phyloP scores from a whole-genome alignment of 768 basidiomycete genomes.

The Calocera cornea region DNA sequence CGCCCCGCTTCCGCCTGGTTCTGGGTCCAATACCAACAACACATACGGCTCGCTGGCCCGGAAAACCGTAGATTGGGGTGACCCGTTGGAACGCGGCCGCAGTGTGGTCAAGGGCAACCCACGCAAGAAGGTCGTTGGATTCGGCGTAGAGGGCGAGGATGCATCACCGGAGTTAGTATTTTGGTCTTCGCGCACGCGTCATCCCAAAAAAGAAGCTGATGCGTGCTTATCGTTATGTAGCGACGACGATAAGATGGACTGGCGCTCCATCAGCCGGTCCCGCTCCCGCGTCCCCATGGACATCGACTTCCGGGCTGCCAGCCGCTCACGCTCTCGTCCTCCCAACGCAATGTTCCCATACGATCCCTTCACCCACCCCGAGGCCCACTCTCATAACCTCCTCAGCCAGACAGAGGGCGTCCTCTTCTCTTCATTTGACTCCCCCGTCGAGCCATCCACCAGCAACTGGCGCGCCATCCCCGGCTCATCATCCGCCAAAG shows the following conservation, averaged over 20 bases:
- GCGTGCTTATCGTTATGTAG: conserved; percentile 13
- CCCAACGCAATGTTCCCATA: conserved; percentile 45
- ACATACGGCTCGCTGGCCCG: not conserved
- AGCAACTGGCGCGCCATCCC: not conserved
- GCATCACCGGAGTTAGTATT: conserved; percentile 54
- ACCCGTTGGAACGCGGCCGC: conserved; percentile 43
- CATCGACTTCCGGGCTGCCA: conserved; percentile 37
- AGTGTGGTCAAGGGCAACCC: conserved; percentile 54
- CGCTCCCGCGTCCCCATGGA: conserved; percentile 21
- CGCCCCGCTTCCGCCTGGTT: not conserved
- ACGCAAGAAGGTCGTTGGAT: conserved; percentile 13
- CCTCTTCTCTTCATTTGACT: conserved; percentile 2
- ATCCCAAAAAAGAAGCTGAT: conserved; percentile 15
- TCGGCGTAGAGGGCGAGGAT: conserved; percentile 30
- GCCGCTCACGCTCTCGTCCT: conserved; percentile 73
- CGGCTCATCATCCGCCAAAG: not conserved
- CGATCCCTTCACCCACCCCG: conserved; percentile 33
- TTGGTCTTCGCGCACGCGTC: conserved; percentile 1
- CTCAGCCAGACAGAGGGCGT: conserved; percentile 17
- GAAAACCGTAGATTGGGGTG: conserved; percentile 1
- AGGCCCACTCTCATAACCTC: conserved; percentile 26
- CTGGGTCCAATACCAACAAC: not conserved
- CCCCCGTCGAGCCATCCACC: not conserved
- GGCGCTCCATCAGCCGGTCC: conserved; percentile 47
- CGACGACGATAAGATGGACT: conserved; percentile 66